Conservation (phyloP, 768 basidiomycete species). For the Pleurotus tuoliensis region DNA sequence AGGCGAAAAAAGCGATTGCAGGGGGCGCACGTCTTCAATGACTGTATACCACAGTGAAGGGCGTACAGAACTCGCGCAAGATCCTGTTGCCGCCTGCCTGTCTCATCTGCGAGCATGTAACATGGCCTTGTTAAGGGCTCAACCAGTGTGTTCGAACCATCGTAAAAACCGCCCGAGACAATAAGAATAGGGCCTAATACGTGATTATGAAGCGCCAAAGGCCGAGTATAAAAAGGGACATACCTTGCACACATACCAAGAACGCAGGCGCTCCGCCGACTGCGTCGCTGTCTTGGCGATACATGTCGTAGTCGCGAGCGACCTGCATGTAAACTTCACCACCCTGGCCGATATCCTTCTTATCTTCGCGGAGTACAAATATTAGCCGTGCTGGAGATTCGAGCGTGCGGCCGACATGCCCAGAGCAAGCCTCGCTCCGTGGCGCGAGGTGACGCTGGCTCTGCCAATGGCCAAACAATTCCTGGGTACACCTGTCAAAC, state of each 20-base stretch:
- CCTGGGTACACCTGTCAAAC: neutral
- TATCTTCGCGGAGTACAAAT: neutral
- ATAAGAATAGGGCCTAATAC: neutral
- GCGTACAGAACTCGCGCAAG: constrained; percentile 1
- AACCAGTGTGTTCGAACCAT: neutral
- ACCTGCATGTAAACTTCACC: constrained; percentile 2
- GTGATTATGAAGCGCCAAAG: neutral
- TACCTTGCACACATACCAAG: neutral
- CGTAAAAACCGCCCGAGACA: constrained; percentile 2
- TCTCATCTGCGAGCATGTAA: constrained; percentile 2
- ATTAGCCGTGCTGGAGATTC: neutral
- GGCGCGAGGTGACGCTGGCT: neutral
- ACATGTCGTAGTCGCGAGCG: constrained; percentile 2
- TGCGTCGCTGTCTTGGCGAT: neutral
- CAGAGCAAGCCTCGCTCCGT: neutral
- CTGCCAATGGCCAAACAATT: neutral
- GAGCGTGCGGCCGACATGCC: neutral
- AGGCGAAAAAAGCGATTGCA: neutral
- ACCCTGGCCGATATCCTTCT: neutral
- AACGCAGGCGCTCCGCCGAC: neutral
- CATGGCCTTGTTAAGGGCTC: neutral
- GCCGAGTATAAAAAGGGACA: neutral
- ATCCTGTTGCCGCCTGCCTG: neutral
- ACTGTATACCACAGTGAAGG: neutral
- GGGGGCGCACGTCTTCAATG: neutral